Evolutionary conservation across 148 eudicot species (phyloP), one percentile per base, ranked within the genome.

Genomic region (Rhododendron mucronatum): DNA sequence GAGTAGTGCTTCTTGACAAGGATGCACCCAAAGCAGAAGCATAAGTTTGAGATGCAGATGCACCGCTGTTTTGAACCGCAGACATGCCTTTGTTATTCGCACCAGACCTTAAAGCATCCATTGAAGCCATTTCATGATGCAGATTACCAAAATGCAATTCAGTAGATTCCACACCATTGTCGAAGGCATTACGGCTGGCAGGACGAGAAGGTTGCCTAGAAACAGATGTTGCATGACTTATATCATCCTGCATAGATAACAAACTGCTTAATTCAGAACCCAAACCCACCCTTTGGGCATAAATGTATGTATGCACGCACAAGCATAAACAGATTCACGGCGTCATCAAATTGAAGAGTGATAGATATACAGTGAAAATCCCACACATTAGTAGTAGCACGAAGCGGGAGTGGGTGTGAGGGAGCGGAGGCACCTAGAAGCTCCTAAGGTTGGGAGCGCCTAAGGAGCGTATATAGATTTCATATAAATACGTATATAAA

Each of bases 11-110:
- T 90, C 95, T 91, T 30, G 96, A 93, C 88, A 93, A 90, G 82
- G 98, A 93, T 33, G 88, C 91, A 74, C 95, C 96, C 86, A 94
- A 57, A 86, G 95, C 93, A 89, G 96, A 93, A 51, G 95, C 98
- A 91, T 95, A 94, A 88, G 91, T 87, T 20, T 92, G 93, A 85
- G 98, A 91, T 79, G 86, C 93, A 15, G 91, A 87, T 55, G 89
- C 79, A 80, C 88, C 81, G 59, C 65, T 65, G 88, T 87, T 91
- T 50, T 90, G 87, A 69, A 85, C 77, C 18, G 84, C 59, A 47
- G 92, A 84, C 79, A 83, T 84, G 82, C 92, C 89, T 41, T 89
- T 90, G 23, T 53, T 71, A 76, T 90, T 91, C 71, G 84, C 88
- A 84, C 87, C 82, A 75, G 93, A 30, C 28, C 16, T 91, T 48